These are phyloP conservation scores for Plasmodium fragile DNA, from an alignment of 169 alveolate species.

Conservation along the genomic window DNA sequence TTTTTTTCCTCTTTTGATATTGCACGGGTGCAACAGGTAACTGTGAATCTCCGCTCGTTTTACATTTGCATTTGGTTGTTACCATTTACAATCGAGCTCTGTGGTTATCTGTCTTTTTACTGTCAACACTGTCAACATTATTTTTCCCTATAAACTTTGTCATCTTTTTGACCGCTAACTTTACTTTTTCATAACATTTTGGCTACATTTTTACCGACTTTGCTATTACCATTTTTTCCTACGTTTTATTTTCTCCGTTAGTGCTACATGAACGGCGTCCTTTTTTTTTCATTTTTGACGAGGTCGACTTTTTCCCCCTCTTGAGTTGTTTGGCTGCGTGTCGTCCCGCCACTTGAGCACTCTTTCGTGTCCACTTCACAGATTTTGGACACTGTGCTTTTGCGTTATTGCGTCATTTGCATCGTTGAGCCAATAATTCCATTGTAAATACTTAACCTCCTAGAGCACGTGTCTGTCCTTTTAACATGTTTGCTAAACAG, in stretches of 20 bases:
- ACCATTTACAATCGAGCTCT: not conserved
- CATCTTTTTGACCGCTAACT: not conserved
- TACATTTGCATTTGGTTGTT: not conserved
- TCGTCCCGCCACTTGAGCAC: not conserved
- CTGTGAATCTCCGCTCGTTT: not conserved
- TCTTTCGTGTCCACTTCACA: not conserved
- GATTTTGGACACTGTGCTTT: not conserved
- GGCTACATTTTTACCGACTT: not conserved
- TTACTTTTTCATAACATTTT: not conserved
- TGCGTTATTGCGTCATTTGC: not conserved
- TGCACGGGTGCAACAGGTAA: not conserved
- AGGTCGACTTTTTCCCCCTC: not conserved
- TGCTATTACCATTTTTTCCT: not conserved
- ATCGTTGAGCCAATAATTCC: not conserved
- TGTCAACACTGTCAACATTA: not conserved
- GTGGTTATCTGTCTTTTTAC: not conserved
- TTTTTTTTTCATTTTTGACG: not conserved
- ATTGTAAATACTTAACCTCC: not conserved
- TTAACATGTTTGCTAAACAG: constrained; percentile 7
- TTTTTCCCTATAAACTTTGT: not conserved
- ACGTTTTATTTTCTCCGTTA: not conserved
- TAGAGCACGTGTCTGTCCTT: not conserved
- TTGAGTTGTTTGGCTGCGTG: not conserved
- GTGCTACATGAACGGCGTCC: not conserved
- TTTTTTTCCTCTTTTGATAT: not conserved